A percentile compares a stretch with the other conserved stretches of the same genome.
These are phyloP conservation scores for Crithidia thermophila DNA, from an alignment of 208 protist species.

Conservation along the genomic window DNA sequence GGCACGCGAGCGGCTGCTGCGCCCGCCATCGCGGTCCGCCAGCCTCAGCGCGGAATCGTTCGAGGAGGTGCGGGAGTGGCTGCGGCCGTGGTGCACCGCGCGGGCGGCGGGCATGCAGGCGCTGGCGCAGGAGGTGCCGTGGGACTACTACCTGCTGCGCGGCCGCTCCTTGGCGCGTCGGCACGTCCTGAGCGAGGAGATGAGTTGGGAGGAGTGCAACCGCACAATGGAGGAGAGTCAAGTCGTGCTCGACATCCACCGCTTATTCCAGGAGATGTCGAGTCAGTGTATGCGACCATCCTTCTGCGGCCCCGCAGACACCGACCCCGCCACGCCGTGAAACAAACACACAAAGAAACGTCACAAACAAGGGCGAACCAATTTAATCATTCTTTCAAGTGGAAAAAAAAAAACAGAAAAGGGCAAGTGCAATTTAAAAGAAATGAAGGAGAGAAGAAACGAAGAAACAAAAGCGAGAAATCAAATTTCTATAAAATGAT, in stretches of 20 bases:
- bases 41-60: conserved; percentile 23
- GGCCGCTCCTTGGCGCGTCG: conserved; percentile 29
- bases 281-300: conserved; percentile 22
- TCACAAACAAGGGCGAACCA: too few species aligned
- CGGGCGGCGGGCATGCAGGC: conserved; percentile 16
- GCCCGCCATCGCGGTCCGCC: conserved; percentile 24
- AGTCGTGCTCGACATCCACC: conserved; percentile 44
- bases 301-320: neutral
- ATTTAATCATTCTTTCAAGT: too few species aligned
- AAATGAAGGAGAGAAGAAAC: too few species aligned
- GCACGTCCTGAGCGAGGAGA: conserved; percentile 27
- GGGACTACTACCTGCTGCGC: conserved; percentile 79
- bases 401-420: too few species aligned
- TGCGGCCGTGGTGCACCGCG: conserved; percentile 48
- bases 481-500: too few species aligned
- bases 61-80: conserved; percentile 55
- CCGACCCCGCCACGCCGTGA: neutral
- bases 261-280: conserved; percentile 35
- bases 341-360: neutral
- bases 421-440: too few species aligned
- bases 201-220: conserved; percentile 42
- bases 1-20: conserved; percentile 31
- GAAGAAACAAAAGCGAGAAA: too few species aligned
- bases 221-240: conserved; percentile 36
- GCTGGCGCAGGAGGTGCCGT: conserved; percentile 68